Conservation (phyloP, 305 asterid species). For the Fraxinus velutina region DNA sequence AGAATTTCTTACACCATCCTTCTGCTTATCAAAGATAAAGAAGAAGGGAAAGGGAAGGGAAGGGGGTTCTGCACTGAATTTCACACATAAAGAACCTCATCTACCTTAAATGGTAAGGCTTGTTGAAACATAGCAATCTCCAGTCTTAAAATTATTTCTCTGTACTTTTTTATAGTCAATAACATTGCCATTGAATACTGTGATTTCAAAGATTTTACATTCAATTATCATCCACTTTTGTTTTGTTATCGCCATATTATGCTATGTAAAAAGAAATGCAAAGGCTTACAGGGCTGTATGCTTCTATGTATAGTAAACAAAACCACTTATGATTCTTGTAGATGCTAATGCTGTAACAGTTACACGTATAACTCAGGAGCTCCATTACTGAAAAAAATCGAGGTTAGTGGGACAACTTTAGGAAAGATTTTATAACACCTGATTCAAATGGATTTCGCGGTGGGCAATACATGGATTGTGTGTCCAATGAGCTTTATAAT, state of each 20-base stretch:
- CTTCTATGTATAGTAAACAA: not conserved
- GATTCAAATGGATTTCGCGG: not conserved
- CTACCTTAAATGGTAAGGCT: not conserved
- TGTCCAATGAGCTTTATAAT: not conserved
- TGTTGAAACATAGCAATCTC: not conserved
- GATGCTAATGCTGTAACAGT: not conserved
- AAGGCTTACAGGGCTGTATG: not conserved
- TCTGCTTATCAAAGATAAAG: not conserved
- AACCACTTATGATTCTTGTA: not conserved
- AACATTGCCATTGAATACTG: not conserved
- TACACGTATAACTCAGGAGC: not conserved
- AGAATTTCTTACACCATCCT: not conserved
- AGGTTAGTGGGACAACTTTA: not conserved
- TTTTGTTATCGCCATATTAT: not conserved
- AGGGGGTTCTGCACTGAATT: not conserved
- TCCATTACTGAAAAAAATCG: not conserved
- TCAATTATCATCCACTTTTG: not conserved
- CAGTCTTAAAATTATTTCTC: not conserved
- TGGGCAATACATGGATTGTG: not conserved
- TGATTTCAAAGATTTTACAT: not conserved
- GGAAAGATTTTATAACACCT: not conserved
- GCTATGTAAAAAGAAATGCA: not conserved
- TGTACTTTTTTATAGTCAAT: not conserved
- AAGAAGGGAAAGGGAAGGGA: not conserved
- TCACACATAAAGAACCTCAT: not conserved